A percentile compares a stretch with the other conserved stretches of the same genome.
These are phyloP conservation scores for Monosporozyma servazzii DNA, from an alignment of 805 yeast species.

Conservation along the genomic window DNA sequence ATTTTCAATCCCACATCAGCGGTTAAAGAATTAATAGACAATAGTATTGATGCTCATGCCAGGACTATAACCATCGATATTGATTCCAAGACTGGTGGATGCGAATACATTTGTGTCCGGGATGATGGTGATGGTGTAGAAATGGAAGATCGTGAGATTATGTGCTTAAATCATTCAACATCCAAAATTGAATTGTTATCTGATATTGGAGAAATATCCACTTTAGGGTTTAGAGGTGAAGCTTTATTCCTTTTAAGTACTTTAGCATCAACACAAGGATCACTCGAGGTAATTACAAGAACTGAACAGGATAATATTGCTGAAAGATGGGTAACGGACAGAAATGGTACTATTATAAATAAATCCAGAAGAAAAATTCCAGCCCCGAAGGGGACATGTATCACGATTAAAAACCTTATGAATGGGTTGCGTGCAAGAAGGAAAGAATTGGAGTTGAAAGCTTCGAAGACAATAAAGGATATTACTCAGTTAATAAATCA, in stretches of 20 bases:
- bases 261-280: conserved; percentile 17
- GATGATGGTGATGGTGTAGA: conserved; percentile 37
- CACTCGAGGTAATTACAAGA: conserved; percentile 27
- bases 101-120: conserved; percentile 24
- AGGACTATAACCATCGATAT: conserved; percentile 30
- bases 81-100: conserved; percentile 34
- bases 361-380: conserved; percentile 18
- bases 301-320: conserved; percentile 26
- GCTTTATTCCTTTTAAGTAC: conserved; percentile 35
- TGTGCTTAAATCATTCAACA: conserved; percentile 35
- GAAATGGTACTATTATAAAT: conserved; percentile 20
- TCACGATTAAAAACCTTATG: conserved; percentile 29
- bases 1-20: conserved; percentile 31
- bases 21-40: conserved; percentile 35
- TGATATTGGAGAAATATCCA: conserved; percentile 25
- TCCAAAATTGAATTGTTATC: conserved; percentile 31
- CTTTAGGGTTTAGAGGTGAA: conserved; percentile 45
- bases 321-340: conserved; percentile 31
- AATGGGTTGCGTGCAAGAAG: conserved; percentile 29
- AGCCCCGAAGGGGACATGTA: conserved; percentile 31
- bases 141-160: conserved; percentile 21
- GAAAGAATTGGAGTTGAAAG: conserved; percentile 23
- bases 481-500: conserved; percentile 21
- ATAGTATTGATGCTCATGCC: conserved; percentile 33
- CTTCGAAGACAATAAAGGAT: conserved; percentile 18